Evolutionary conservation across 129 eudicot species (phyloP).

Genomic region (Solidago caesia): DNA sequence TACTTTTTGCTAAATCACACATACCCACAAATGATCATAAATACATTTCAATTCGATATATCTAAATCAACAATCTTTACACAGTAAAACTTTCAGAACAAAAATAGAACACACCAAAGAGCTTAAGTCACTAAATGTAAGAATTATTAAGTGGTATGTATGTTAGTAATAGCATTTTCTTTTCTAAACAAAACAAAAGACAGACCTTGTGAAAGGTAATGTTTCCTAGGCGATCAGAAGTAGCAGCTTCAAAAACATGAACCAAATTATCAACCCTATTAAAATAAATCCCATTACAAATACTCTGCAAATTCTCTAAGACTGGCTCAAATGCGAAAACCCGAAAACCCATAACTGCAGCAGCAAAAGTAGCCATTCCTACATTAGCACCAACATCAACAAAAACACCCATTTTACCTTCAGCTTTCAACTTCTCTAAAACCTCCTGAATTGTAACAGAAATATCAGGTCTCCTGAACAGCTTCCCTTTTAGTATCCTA

Average conservation of each 20-base stretch:
- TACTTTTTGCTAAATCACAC: conserved; percentile 3
- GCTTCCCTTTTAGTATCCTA: conserved; percentile 65
- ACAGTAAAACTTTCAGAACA: background rate
- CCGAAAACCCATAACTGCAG: conserved; percentile 91
- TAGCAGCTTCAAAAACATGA: conserved; percentile 84
- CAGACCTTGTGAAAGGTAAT: conserved; percentile 88
- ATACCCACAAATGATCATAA: conserved; percentile 7
- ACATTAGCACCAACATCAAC: conserved; percentile 96
- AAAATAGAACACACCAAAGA: background rate
- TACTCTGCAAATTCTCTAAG: conserved; percentile 87
- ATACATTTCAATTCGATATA: background rate
- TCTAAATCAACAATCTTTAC: background rate
- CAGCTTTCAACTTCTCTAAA: conserved; percentile 54
- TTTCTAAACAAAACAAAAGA: background rate
- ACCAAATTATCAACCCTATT: conserved; percentile 75
- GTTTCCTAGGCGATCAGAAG: conserved; percentile 77
- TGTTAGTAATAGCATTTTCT: too few species aligned
- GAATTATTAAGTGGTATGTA: too few species aligned
- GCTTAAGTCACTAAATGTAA: background rate
- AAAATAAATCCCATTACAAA: conserved; percentile 87
- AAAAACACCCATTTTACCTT: conserved; percentile 60
- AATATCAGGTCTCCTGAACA: conserved; percentile 73
- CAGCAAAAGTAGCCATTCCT: conserved; percentile 95
- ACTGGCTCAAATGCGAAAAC: conserved; percentile 93
- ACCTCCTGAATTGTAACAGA: conserved; percentile 76